phyloP scores from a whole-genome alignment of 441 rosid species.

The Gossypium aridum region DNA sequence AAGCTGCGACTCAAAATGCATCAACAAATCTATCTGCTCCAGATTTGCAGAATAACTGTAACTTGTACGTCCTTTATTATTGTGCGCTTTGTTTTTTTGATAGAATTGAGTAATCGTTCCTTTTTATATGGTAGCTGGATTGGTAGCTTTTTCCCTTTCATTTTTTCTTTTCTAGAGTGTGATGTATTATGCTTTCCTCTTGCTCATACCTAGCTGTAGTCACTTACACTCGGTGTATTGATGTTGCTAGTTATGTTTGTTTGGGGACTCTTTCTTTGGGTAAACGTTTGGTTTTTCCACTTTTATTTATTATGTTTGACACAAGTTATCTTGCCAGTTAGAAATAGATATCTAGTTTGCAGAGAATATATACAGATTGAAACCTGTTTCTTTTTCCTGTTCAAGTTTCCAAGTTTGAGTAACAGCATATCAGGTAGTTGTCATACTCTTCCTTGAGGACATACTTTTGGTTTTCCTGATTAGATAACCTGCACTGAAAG shows the following conservation, averaged over 20 bases:
- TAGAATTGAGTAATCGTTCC: background rate
- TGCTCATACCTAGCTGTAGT: background rate
- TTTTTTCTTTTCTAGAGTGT: background rate
- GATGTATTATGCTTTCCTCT: background rate
- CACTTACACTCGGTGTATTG: background rate
- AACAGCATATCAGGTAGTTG: background rate
- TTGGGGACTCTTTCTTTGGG: background rate
- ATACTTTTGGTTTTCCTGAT: background rate
- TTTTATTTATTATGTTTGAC: background rate
- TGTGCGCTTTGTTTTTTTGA: background rate
- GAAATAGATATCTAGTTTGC: background rate
- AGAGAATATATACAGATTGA: background rate
- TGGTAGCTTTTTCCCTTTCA: background rate
- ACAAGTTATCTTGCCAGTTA: background rate
- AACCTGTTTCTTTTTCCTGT: background rate
- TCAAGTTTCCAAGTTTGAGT: background rate
- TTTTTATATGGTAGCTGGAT: background rate
- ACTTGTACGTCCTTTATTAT: conserved; percentile 47
- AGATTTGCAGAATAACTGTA: conserved; percentile 87
- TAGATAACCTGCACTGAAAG: background rate
- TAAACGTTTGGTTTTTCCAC: background rate
- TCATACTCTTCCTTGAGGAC: conserved; percentile 2
- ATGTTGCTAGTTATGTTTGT: background rate
- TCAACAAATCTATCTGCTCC: conserved; percentile 69
- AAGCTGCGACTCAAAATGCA: conserved; percentile 82